Evolutionary conservation across 2,329 filamentous ascomycete genomes (phyloP), one percentile per base, ranked within the genome.

Genomic region (Aaosphaeria pasadenensis): DNA sequence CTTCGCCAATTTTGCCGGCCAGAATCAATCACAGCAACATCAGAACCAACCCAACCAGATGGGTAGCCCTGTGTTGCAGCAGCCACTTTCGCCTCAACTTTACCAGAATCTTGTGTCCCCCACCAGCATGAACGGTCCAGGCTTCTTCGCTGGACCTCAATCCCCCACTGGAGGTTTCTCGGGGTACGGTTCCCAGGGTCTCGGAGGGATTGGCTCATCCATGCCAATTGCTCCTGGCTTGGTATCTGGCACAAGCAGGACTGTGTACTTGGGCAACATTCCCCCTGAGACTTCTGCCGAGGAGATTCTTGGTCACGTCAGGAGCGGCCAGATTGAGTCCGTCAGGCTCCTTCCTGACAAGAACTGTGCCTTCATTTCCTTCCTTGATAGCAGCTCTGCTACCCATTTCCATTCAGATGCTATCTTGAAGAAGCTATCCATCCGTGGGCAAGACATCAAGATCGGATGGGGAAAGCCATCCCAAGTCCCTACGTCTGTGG

Each of bases 291-390:
- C 94, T 6, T 86, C 89, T 43, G 92, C 94, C 6, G 94, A 99
- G 75, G 94, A 99, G 75, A 96, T 99, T 55, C 78, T 99, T 47
- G 88, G 91, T 55, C 94, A 99, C 66, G 94, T 99, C 51, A 85
- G 94, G 55, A 97, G 94, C 72, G 94, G 94, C 28, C 94, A 97
- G 70, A 97, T 99, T 63, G 94, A 99, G 77, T 97, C 94, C n/a
- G 94, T 99, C 45, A 88, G 94, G 60, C 82, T 99, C 56, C 80
- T 99, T 47, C 90, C 92, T 28, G 94, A 99, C 75, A 99, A 97
- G 89, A 99, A 97, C 80, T 99, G 94, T 68, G 94, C 94, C 49
- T 99, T 99, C 79, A 97, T 99, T 69, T 99, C 94, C 6, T 99
- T 99, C 78, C 80, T 99, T 57, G 94, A 99, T 67, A 91, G 91